phyloP scores from a whole-genome alignment of 306 rosid genomes.

The Neltuma alba region DNA sequence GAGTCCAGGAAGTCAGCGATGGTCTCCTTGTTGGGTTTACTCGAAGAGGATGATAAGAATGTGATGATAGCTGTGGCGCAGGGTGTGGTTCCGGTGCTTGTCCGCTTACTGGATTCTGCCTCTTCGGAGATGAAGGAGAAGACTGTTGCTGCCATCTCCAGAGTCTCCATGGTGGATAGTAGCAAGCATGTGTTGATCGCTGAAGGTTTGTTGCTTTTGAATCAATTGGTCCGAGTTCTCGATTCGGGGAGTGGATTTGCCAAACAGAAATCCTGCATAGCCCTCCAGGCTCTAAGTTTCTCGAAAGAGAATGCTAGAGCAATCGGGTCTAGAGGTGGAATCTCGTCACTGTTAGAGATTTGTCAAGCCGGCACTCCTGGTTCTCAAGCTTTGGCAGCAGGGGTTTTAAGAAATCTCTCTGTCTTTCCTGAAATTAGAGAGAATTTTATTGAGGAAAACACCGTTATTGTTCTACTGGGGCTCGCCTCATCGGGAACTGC shows the following conservation, averaged over 20 bases:
- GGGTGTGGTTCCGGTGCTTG: conserved; percentile 83
- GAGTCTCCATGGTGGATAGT: conserved; percentile 71
- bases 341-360: conserved; percentile 86
- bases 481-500: conserved; percentile 75
- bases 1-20: conserved; percentile 64
- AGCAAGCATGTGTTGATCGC: conserved; percentile 65
- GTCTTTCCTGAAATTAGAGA: conserved; percentile 62
- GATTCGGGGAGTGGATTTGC: conserved; percentile 86
- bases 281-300: conserved; percentile 68
- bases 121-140: conserved; percentile 63
- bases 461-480: conserved; percentile 62
- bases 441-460: conserved; percentile 76
- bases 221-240: conserved; percentile 70
- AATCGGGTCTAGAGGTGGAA: conserved; percentile 85
- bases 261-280: conserved; percentile 73
- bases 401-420: conserved; percentile 72
- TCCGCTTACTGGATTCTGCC: conserved; percentile 70
- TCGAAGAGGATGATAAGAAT: conserved; percentile 81
- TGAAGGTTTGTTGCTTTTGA: conserved; percentile 73
- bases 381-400: conserved; percentile 83
- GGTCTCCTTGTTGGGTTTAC: conserved; percentile 58
- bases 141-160: conserved; percentile 73
- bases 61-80: conserved; percentile 91
- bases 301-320: conserved; percentile 82
- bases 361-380: conserved; percentile 89